phyloP scores from a whole-genome alignment of 1,284 basidiomycete species.

The Sporisorium reilianum region DNA sequence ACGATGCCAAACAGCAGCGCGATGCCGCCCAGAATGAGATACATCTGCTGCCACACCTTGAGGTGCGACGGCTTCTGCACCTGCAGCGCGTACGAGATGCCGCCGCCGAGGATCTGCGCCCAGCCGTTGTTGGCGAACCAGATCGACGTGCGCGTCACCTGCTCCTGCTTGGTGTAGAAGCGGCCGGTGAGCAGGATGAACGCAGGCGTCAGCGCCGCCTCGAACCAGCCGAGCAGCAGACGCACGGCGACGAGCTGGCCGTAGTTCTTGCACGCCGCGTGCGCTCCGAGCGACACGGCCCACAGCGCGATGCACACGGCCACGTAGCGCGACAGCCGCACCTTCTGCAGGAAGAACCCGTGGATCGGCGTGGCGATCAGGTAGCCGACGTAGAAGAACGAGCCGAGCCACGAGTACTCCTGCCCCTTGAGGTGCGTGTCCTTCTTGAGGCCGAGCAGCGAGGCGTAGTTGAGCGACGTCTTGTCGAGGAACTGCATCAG shows the following conservation, averaged over 20 bases:
- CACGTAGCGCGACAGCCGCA: slow-evolving; percentile 62
- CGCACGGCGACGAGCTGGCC: slow-evolving; percentile 55
- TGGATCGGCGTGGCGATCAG: slow-evolving; percentile 44
- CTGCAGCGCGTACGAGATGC: slow-evolving; percentile 59
- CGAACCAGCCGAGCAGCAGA: slow-evolving; percentile 66
- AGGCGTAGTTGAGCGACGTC: slow-evolving; percentile 58
- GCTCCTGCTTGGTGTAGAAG: slow-evolving; percentile 59
- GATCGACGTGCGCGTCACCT: slow-evolving; percentile 50
- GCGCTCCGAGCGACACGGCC: slow-evolving; percentile 68
- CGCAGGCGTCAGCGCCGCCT: slow-evolving; percentile 56
- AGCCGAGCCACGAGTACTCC: slow-evolving; percentile 64
- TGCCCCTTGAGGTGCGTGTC: slow-evolving; percentile 57
- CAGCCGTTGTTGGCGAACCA: slow-evolving; percentile 63
- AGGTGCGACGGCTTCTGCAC: slow-evolving; percentile 35
- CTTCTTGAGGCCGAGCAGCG: slow-evolving; percentile 58
- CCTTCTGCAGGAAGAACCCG: slow-evolving; percentile 45
- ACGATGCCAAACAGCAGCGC: slow-evolving; percentile 55
- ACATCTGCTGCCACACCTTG: slow-evolving; percentile 63
- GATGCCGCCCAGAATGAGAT: slow-evolving; percentile 58
- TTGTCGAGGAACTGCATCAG: slow-evolving; percentile 66
- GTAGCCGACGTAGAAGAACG: slow-evolving; percentile 66
- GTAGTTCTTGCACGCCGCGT: slow-evolving; percentile 61
- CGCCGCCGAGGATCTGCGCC: slow-evolving; percentile 61
- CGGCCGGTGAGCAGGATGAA: slow-evolving; percentile 60
- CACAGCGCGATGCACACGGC: slow-evolving; percentile 67